Evolutionary conservation across 192 early-diverging fungal genomes (phyloP).

Genomic region (Rhizoclosmatium sp.): DNA sequence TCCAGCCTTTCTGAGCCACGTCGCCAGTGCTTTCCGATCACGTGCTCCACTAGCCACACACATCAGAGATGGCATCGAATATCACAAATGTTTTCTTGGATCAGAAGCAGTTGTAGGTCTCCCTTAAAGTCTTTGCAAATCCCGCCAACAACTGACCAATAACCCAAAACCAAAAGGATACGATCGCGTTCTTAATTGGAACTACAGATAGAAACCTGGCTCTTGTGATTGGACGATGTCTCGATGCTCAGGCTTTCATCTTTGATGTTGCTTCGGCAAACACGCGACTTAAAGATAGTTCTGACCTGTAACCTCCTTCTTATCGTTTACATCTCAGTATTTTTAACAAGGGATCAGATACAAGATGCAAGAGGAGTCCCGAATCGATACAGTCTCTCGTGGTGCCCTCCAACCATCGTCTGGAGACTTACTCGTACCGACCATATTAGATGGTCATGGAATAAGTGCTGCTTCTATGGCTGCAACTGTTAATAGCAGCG

Average conservation of each 20-base stretch:
- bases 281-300: conserved; percentile 82
- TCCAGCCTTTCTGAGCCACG: conserved; percentile 55
- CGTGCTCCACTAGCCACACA: conserved; percentile 55
- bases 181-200: conserved; percentile 78
- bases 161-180: conserved; percentile 61
- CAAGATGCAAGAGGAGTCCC: conserved; percentile 66
- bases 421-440: neutral
- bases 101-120: conserved; percentile 81
- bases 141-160: neutral
- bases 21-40: conserved; percentile 47
- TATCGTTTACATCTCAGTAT: neutral
- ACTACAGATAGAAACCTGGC: conserved; percentile 89
- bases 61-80: conserved; percentile 81
- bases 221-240: conserved; percentile 83
- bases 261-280: conserved; percentile 90
- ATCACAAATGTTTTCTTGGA: conserved; percentile 86
- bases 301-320: conserved; percentile 67
- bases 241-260: conserved; percentile 91
- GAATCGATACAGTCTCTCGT: neutral
- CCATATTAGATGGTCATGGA: neutral
- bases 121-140: neutral
- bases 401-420: neutral
- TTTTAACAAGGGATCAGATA: conserved; percentile 32
- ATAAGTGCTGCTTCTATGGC: neutral
- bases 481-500: conserved; percentile 26